These are phyloP conservation scores for Mrakia hoshinonis DNA, from an alignment of 768 basidiomycete genomes.

Conservation along the genomic window DNA sequence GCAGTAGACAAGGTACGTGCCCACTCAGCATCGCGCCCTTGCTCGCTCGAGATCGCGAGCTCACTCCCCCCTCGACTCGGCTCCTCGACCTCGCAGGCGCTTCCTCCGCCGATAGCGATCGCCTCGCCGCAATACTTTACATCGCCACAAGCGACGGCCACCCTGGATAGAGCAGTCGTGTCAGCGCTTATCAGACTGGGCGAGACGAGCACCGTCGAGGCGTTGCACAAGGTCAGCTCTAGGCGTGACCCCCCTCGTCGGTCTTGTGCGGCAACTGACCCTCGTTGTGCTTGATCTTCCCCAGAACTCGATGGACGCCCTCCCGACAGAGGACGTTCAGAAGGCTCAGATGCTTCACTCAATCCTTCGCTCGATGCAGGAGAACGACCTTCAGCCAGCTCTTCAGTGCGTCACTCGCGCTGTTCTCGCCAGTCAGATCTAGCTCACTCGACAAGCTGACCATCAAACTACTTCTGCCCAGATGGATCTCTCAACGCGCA, in stretches of 20 bases:
- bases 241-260: background rate
- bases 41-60: background rate
- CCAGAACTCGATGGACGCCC: no score
- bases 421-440: background rate
- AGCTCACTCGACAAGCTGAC: constrained; percentile 13
- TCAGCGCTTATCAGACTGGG: constrained; percentile 35
- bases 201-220: constrained; percentile 29
- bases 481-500: constrained; percentile 68
- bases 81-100: constrained; percentile 5
- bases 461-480: constrained; percentile 38
- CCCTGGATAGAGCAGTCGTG: constrained; percentile 35
- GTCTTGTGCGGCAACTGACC: background rate
- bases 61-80: background rate
- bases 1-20: constrained; percentile 73
- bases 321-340: constrained; percentile 25
- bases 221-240: background rate
- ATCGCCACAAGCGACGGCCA: constrained; percentile 32
- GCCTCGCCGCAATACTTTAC: constrained; percentile 35
- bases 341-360: constrained; percentile 31
- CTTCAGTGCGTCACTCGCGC: constrained; percentile 52
- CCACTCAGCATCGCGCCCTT: background rate
- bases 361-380: constrained; percentile 32
- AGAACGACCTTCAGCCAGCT: constrained; percentile 50
- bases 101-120: constrained; percentile 28
- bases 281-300: no score